Conservation (phyloP, 148 eudicot genomes). For the Arctostaphylos glauca region DNA sequence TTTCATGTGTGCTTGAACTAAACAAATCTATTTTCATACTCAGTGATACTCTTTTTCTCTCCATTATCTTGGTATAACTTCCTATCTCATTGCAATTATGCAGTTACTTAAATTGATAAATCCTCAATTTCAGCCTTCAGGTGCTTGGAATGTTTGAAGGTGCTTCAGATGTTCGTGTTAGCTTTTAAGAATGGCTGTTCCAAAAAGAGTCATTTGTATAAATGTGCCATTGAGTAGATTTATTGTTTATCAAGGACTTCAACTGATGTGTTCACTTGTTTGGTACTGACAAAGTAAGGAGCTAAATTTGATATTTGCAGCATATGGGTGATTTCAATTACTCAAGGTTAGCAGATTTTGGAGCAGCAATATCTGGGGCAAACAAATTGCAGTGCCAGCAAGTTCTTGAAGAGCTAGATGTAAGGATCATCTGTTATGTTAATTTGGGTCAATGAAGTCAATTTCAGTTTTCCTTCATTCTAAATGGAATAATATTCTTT, state of each 20-base stretch:
- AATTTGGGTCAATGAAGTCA: neutral
- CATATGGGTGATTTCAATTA: constrained; percentile 93
- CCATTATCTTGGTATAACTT: neutral
- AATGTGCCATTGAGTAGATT: neutral
- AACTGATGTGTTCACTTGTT: neutral
- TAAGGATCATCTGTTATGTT: constrained; percentile 37
- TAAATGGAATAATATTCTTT: neutral
- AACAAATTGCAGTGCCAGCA: constrained; percentile 72
- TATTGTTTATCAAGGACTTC: neutral
- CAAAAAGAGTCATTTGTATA: neutral
- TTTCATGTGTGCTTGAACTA: neutral
- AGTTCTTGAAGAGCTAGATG: constrained; percentile 98
- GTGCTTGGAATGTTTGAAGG: neutral
- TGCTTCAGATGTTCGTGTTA: neutral
- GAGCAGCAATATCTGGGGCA: constrained; percentile 98
- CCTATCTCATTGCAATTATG: too few species aligned
- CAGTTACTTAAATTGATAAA: too few species aligned
- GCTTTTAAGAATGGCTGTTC: neutral
- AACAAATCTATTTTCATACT: neutral
- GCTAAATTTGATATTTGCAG: constrained; percentile 37
- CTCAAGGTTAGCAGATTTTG: constrained; percentile 97
- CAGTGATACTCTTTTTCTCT: neutral
- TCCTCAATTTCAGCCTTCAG: neutral
- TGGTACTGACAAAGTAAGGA: neutral
- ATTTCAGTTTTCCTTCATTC: neutral